Evolutionary conservation across 192 early-diverging fungal genomes (phyloP).

Genomic region (Oehlia diaphana): DNA sequence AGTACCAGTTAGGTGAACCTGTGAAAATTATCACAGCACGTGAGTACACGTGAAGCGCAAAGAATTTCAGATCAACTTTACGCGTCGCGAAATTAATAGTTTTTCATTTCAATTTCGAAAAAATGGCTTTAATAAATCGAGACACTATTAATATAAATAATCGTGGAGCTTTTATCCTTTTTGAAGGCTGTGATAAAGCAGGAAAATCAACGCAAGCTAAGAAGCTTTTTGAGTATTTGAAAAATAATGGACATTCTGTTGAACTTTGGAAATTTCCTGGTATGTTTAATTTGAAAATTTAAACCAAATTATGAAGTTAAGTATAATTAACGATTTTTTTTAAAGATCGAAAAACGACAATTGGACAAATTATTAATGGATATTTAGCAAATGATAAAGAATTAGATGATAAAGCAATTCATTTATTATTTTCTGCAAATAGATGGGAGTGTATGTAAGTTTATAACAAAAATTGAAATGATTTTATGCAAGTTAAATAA

Average conservation of each 20-base stretch:
- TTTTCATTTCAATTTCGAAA: too few species aligned
- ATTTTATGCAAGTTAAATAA: background rate
- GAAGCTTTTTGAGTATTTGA: slow-evolving; percentile 61
- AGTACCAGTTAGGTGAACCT: too few species aligned
- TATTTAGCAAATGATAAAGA: slow-evolving; percentile 73
- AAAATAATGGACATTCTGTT: slow-evolving; percentile 40
- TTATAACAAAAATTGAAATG: background rate
- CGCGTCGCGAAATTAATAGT: too few species aligned
- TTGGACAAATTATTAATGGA: slow-evolving; percentile 86
- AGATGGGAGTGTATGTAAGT: slow-evolving; percentile 87
- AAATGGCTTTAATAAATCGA: too few species aligned
- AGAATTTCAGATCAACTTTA: too few species aligned
- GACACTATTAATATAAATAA: background rate
- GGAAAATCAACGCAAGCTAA: slow-evolving; percentile 91
- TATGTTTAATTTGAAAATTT: slow-evolving; percentile 30
- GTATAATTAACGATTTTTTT: background rate
- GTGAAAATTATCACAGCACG: too few species aligned
- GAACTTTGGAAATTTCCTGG: slow-evolving; percentile 83
- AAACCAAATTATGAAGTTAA: too few species aligned
- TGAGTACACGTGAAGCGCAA: too few species aligned
- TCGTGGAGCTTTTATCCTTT: slow-evolving; percentile 85
- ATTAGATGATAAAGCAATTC: slow-evolving; percentile 81
- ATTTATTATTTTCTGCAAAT: slow-evolving; percentile 95
- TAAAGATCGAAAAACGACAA: slow-evolving; percentile 83
- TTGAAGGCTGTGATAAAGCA: slow-evolving; percentile 93